Percentiles rank a stretch among this genome's conserved stretches.
Conservation (phyloP, 2,329 filamentous ascomycete genomes). For the Chlorencoelia australis region DNA sequence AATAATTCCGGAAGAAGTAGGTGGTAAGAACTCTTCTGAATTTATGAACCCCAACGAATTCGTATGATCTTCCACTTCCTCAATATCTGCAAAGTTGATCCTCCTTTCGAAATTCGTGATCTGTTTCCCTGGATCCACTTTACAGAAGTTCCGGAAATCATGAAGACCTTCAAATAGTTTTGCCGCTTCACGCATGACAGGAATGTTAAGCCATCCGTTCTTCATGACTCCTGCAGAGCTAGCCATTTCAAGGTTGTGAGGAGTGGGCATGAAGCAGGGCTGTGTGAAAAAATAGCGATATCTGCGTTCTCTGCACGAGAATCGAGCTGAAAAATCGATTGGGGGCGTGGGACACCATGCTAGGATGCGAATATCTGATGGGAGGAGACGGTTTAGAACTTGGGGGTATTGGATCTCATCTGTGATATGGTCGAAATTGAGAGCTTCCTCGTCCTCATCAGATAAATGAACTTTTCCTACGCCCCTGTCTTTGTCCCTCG, state of each 20-base stretch:
- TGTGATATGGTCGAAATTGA: constrained; percentile 53
- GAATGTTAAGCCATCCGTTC: constrained; percentile 78
- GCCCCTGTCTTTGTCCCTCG: not conserved
- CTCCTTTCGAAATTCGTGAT: constrained; percentile 71
- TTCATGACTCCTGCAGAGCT: constrained; percentile 29
- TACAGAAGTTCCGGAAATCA: constrained; percentile 97
- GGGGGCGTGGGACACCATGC: constrained; percentile 88
- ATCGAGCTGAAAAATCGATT: constrained; percentile 74
- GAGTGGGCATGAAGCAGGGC: constrained; percentile 67
- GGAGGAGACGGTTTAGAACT: constrained; percentile 77
- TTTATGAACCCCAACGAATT: constrained; percentile 48
- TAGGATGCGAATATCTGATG: constrained; percentile 78
- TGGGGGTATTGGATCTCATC: constrained; percentile 81
- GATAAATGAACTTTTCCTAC: constrained; percentile 1
- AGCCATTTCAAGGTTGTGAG: constrained; percentile 37
- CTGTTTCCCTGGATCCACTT: constrained; percentile 82
- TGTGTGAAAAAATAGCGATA: constrained; percentile 99
- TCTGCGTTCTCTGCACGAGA: constrained; percentile 81
- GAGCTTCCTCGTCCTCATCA: constrained; percentile 23
- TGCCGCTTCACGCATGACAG: constrained; percentile 75
- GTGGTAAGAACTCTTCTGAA: constrained; percentile 35
- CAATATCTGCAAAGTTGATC: constrained; percentile 73
- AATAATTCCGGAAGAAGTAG: too few relatives aligned
- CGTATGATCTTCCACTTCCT: constrained; percentile 49
- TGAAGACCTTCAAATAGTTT: constrained; percentile 71